Evolutionary conservation across 345 rosid species (phyloP), one percentile per base, ranked within the genome.

Genomic region (Syzygium jambos): DNA sequence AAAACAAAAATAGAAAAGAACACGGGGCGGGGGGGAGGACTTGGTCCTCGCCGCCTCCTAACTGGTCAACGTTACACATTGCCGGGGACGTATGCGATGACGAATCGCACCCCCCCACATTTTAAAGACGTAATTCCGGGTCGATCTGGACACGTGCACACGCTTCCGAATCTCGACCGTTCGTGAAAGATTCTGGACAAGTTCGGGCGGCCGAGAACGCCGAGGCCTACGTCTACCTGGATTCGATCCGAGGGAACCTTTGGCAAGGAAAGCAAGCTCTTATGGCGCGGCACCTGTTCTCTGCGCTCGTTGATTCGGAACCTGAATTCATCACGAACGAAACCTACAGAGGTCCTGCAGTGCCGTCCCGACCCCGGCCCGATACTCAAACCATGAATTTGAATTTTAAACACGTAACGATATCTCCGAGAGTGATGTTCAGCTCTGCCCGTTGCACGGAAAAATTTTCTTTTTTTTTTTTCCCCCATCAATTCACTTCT

Each of bases 331-430:
- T 65, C 17, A 21, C 3, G 3, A 68, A 17, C 17, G 46, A 68
- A 68, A 34, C 23, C 22, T 17, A 54, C 10, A 19, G 7, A 54
- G 23, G 7, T 19, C 7, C 4, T 7, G 13, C 4, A 4, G 1
- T 0, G 21, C 25, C 1, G 0, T 34, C 23, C 0, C 23, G 6
- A 17, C 9, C 78, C 3, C n/a, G 0, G 25, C 22, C 25, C 17
- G 5, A 4, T 34, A 21, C 23, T 34, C 46, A 17, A 8, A 68
- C 6, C 3, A 23, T 17, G 9, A 34, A 11, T 68, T 68, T 11
- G 2, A 19, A 68, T 68, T 68, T 16, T 8, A 23, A 34, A 2
- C 25, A 68, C 4, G 78, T 0, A 11, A 34, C 0, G 25, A 3
- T 34, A 0, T 34, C 13, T 34, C 4, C 1, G 7, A 68, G 46